A percentile compares a stretch with the other conserved stretches of the same genome.
Evolutionary conservation across 441 rosid genomes (phyloP).

Genomic region (Bocquillonia castaneifolia): DNA sequence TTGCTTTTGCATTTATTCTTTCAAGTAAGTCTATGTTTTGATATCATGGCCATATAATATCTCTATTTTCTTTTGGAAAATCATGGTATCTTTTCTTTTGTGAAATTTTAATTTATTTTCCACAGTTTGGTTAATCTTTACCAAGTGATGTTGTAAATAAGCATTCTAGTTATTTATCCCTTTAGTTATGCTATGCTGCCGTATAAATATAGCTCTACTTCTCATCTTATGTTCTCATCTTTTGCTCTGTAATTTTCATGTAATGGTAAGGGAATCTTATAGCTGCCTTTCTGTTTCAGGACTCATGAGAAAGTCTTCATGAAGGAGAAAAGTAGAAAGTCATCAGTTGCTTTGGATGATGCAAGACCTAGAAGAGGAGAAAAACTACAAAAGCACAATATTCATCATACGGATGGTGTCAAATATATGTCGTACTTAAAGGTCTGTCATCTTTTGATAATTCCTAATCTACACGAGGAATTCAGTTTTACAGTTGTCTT

Average conservation of each 20-base stretch:
- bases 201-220: neutral
- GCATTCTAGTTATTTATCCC: conserved; percentile 3
- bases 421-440: conserved; percentile 87
- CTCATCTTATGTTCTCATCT: neutral
- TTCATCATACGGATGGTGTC: conserved; percentile 63
- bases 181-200: neutral
- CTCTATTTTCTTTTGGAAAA: neutral
- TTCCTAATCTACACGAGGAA: conserved; percentile 3
- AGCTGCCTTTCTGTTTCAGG: conserved; percentile 17
- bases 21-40: neutral
- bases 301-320: conserved; percentile 28
- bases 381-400: conserved; percentile 45
- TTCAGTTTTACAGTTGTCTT: conserved; percentile 1
- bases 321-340: conserved; percentile 41
- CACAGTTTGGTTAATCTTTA: neutral
- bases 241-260: neutral
- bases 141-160: neutral
- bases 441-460: conserved; percentile 40
- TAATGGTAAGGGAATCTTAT: conserved; percentile 12
- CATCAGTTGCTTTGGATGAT: conserved; percentile 40
- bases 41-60: neutral
- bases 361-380: conserved; percentile 46
- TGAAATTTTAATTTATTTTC: neutral
- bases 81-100: neutral
- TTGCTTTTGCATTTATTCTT: neutral